Base-by-base conservation (phyloP, 345 rosid genomes). In the Laguncularia racemosa region DNA sequence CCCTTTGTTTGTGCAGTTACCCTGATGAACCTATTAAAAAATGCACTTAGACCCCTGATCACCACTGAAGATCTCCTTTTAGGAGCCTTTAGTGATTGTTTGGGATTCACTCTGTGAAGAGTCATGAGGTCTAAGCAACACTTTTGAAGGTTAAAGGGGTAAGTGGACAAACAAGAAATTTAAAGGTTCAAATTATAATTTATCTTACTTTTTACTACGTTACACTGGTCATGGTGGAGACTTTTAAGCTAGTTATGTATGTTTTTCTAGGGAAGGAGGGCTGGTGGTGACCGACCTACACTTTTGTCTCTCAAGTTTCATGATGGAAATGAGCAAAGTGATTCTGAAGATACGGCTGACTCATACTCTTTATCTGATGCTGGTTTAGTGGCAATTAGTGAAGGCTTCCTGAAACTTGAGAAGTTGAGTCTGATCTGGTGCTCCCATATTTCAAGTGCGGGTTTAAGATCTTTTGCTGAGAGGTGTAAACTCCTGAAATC, bases 341-440 rank as follows among this genome's bases (percentile, higher is more conserved):
- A 19, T 56, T 33, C 64, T 20, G 81, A 73, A 20, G 73, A 73
- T 46, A 71, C 53, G 4, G 33, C 44, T 7, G 89, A 81, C 48
- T 69, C 86, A 8, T 63, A 50, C 47, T 75, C 77, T 74, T 74
- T 91, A 61, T 77, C 96, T 45, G 96, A 88, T 78, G 65, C 71
- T 20, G 98, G 92, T 14, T 70, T 91, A 76, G 58, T 70, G 20
- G 82, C 75, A 5, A 76, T 91, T 46, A 88, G 83, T 0, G 70
- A 82, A 62, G 88, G 88, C 12, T 91, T 91, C 68, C 76, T 83
- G 16, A 77, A 52, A 65, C 79, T 83, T 19, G 92, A 86, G 66
- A 84, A 76, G 67, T 73, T 88, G 75, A 91, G 88, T 83, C 64
- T 91, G 56, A 77, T 91, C 16, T 91, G 95, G 90, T 91, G 98